phyloP scores from a whole-genome alignment of 2,329 filamentous ascomycete species.

The Neonectria coccinea region DNA sequence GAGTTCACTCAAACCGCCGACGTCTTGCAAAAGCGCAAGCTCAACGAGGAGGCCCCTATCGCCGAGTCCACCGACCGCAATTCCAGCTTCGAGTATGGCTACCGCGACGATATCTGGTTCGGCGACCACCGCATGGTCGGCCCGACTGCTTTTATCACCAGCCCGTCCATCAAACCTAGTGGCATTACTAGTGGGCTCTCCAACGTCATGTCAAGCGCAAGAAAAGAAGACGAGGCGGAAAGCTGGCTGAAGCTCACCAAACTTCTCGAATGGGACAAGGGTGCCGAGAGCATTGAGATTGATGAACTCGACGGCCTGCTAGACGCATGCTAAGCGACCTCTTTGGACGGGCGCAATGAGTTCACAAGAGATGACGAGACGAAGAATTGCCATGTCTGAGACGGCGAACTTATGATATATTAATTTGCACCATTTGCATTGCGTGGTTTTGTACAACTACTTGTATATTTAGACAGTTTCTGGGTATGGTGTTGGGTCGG shows the following conservation, averaged over 20 bases:
- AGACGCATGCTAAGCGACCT: conserved; percentile 71
- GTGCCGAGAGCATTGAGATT: conserved; percentile 89
- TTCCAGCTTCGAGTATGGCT: conserved; percentile 50
- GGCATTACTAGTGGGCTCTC: conserved; percentile 37
- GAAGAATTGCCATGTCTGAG: conserved; percentile 42
- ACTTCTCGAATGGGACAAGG: conserved; percentile 71
- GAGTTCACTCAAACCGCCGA: conserved; percentile 97
- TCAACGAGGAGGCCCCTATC: conserved; percentile 57
- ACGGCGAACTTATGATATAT: conserved; percentile 41
- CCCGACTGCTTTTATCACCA: conserved; percentile 61
- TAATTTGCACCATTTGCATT: conserved; percentile 40
- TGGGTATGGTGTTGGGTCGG: conserved; percentile 36
- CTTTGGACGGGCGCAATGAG: conserved; percentile 38
- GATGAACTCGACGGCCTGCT: conserved; percentile 93
- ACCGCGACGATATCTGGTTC: conserved; percentile 65
- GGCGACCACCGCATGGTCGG: conserved; percentile 56
- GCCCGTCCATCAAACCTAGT: conserved; percentile 63
- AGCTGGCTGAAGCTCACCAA: conserved; percentile 56
- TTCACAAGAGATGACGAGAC: conserved; percentile 36
- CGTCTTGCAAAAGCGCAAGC: conserved; percentile 77
- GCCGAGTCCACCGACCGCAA: conserved; percentile 48
- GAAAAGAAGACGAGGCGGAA: conserved; percentile 55
- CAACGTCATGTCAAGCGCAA: conserved; percentile 42
- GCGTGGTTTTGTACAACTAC: conserved; percentile 45
- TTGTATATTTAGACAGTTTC: conserved; percentile 49